Base-by-base conservation (phyloP, 202 grass and related monocot species). In the Zizania palustris region DNA sequence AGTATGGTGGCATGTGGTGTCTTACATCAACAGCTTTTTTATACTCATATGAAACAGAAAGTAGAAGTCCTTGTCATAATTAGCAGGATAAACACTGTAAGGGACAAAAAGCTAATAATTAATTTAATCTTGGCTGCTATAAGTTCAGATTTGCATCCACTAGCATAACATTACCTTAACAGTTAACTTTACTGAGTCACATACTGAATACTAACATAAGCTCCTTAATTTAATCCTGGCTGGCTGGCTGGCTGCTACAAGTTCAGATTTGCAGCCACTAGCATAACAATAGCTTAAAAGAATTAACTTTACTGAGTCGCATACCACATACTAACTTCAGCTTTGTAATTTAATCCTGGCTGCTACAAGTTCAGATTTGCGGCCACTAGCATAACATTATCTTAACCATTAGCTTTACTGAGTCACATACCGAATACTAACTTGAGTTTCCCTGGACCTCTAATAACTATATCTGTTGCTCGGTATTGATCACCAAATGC, bases 401-500 rank as follows among this genome's bases (percentile, higher is more conserved):
- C 43, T 82, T 14, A 41, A 67, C 65, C 36, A 66, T 42, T 69
- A 81, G 33, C 53, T 65, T 71, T 58, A 58, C 35, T 69, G 64
- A 21, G 62, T 77, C 19, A 75, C 81, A 80, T 85, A 93, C 90
- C 90, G 64, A 93, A 93, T 68, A 90, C 59, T 87, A 93, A 75
- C 72, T 90, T 93, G 64, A 93, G 87, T 58, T 90, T 93, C 45
- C 91, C 87, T 60, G 91, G 84, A 36, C 91, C 87, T 85, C 74
- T 90, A 80, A 82, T 88, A 44, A 88, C 72, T 83, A 68, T 45
- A 77, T 93, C 91, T 42, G 91, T 93, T 73, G 91, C 91, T 80
- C 81, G 85, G 58, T 93, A 93, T 68, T 93, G 91, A 79, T 93
- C 91, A 73, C 87, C 91, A 83, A 83, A 93, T 76, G 91, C 91